Base-by-base conservation (phyloP, 805 yeast species). In the Hanseniaspora lachancei region DNA sequence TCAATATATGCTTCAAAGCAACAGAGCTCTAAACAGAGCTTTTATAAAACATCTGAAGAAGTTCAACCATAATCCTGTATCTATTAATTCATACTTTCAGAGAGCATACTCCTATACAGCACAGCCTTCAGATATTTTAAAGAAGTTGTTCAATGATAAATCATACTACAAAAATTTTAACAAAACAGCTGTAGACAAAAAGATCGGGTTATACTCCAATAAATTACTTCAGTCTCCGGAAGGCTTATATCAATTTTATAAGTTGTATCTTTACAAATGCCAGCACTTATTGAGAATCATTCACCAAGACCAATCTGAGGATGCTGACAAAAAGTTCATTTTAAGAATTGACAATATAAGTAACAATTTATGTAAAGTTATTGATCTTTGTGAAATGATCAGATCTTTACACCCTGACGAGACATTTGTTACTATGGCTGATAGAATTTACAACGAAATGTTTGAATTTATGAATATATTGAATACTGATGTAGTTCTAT, bases 381-480 rank as follows among this genome's bases (percentile, higher is more conserved):
- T 93, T 42, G 98, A 93, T 68, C 76, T 91, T 50, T 91, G 96
- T 39, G 97, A 89, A 62, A 91, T 91, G 70, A 80, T 93, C 32
- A 73, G 97, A 48, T 89, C 88, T 24, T 81, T 84, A 1, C 97
- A 91, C 65, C 97, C 97, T 0, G 77, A 82, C 60, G 72, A 72
- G 50, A 68, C 72, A 18, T 88, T 86, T 75, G 75, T 84, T 12
- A 74, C 74, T 41, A 89, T 89, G 1, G 96, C 98, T 1, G 95
- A 91, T 64, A 75, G 77, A 46, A 84, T 93, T 39, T 96, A 91
- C 65, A 95, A 87, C 62, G 74, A 80, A 60, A 79, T 91, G 85
- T 91, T 84, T 68, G 95, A 89, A 64, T 89, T 83, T 68, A 93
- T 93, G 98, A 93, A 89, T 68, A 77, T 84, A 54, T 72, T 93